Evolutionary conservation across 148 eudicot species (phyloP).

Genomic region (Hydrangea macrophylla): DNA sequence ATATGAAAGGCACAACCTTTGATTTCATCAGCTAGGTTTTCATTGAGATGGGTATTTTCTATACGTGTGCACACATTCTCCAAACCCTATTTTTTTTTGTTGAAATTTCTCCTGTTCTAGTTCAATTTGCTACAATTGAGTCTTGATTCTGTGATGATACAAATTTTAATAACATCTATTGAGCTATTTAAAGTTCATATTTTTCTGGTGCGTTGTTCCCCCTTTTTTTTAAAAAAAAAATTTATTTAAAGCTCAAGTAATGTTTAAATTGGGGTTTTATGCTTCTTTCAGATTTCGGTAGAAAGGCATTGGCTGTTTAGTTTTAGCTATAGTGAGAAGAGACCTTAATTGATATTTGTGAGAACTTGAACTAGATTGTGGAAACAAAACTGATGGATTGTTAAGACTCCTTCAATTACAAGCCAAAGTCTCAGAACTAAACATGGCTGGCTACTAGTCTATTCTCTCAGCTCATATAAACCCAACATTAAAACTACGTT

Average conservation of each 20-base stretch:
- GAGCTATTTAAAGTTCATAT: not conserved
- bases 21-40: not conserved
- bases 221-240: too few relatives aligned
- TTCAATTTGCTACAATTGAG: not conserved
- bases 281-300: not conserved
- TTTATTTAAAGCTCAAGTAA: not conserved
- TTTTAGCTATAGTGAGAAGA: too few relatives aligned
- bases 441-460: too few relatives aligned
- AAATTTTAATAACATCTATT: not conserved
- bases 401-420: too few relatives aligned
- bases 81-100: not conserved
- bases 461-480: too few relatives aligned
- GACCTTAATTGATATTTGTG: too few relatives aligned
- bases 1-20: not conserved
- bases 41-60: not conserved
- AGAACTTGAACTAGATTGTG: not conserved
- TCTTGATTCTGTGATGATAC: not conserved
- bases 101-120: not conserved
- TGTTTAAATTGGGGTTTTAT: not conserved
- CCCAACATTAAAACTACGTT: too few relatives aligned
- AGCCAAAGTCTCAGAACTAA: too few relatives aligned
- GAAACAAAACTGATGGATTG: too few relatives aligned
- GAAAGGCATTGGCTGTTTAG: not conserved
- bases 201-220: not conserved
- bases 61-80: not conserved